These are phyloP conservation scores for Echites panduratus DNA, from an alignment of 257 asterid species.

Conservation along the genomic window DNA sequence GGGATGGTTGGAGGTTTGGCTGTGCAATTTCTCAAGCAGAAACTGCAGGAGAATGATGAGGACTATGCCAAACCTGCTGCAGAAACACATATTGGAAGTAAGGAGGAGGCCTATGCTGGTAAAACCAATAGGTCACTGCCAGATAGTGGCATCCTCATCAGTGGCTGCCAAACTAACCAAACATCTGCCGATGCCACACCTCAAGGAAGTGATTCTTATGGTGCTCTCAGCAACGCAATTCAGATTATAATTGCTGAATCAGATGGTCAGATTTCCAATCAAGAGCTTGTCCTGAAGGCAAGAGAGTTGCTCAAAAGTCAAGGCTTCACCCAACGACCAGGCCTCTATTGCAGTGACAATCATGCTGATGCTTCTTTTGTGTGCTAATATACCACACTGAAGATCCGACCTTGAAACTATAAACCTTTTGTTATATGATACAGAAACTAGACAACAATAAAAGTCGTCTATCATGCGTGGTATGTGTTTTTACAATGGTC, in stretches of 20 bases:
- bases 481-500: neutral
- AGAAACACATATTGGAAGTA: conserved; percentile 56
- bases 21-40: conserved; percentile 68
- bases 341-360: conserved; percentile 75
- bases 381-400: conserved; percentile 29
- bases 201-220: conserved; percentile 61
- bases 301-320: conserved; percentile 65
- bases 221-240: conserved; percentile 89
- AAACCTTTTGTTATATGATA: neutral
- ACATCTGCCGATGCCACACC: conserved; percentile 91
- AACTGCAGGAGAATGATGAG: conserved; percentile 70
- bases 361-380: conserved; percentile 79
- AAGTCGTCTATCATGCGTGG: neutral
- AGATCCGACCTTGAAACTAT: neutral
- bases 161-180: conserved; percentile 87
- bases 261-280: conserved; percentile 55
- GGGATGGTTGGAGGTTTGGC: conserved; percentile 83
- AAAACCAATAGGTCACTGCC: conserved; percentile 46
- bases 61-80: conserved; percentile 67
- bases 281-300: conserved; percentile 65
- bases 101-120: conserved; percentile 76
- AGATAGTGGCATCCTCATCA: conserved; percentile 65
- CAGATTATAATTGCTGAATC: conserved; percentile 67
- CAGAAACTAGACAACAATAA: neutral
- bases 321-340: conserved; percentile 88